Conservation (phyloP, 169 alveolate genomes). For the Eimeria acervulina region DNA sequence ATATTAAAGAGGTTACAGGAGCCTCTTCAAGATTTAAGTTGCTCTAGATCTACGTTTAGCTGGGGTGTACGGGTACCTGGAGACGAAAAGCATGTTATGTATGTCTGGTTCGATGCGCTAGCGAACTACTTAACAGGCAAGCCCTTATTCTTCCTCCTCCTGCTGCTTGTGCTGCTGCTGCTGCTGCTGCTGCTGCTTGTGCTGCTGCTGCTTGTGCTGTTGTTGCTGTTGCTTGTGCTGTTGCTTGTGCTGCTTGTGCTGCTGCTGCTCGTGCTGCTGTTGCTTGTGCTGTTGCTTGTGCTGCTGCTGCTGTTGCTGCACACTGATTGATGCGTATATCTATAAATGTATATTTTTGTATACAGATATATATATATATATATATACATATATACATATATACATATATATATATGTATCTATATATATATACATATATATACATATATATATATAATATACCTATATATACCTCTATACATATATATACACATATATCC, state of each 20-base stretch:
- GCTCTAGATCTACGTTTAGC: slow-evolving; percentile 93
- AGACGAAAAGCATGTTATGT: slow-evolving; percentile 94
- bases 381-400: slow-evolving; percentile 3
- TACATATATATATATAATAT: too few relatives aligned
- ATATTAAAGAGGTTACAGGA: slow-evolving; percentile 89
- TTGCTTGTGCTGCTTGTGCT: background rate
- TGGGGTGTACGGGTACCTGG: slow-evolving; percentile 96
- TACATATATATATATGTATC: too few relatives aligned
- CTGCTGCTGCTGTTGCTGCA: too few relatives aligned
- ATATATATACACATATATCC: too few relatives aligned
- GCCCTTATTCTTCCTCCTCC: background rate
- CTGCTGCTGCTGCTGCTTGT: background rate
- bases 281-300: too few relatives aligned
- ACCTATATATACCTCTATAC: too few relatives aligned
- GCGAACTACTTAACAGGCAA: slow-evolving; percentile 91
- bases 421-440: too few relatives aligned
- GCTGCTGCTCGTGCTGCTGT: background rate
- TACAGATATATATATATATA: too few relatives aligned
- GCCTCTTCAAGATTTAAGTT: slow-evolving; percentile 94
- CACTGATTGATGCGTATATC: background rate
- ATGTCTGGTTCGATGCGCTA: slow-evolving; percentile 98
- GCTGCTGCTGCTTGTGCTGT: background rate
- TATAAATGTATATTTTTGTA: background rate
- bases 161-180: background rate
- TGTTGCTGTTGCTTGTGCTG: background rate